Conservation (phyloP, 1,284 basidiomycete species). For the Entoloma clypeatum region DNA sequence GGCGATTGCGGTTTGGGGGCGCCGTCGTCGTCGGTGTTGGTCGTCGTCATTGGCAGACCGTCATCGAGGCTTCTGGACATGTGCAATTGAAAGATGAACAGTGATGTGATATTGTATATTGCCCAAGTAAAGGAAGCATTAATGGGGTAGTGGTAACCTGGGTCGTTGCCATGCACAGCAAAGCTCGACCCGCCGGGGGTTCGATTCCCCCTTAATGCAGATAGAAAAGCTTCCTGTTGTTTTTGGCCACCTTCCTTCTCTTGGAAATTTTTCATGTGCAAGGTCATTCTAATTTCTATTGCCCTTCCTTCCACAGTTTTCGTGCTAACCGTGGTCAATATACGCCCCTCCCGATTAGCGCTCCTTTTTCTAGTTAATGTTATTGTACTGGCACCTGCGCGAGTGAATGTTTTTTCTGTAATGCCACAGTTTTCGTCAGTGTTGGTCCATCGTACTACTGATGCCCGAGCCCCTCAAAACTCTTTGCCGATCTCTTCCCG, state of each 20-base stretch:
- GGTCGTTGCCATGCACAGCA: too few species aligned
- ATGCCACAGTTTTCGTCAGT: slow-evolving; percentile 1
- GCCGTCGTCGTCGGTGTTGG: too few species aligned
- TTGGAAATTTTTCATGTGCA: too few species aligned
- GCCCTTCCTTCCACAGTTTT: too few species aligned
- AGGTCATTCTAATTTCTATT: too few species aligned
- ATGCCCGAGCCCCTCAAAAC: slow-evolving; percentile 30
- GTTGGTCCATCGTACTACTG: slow-evolving; percentile 3
- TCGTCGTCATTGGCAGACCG: too few species aligned
- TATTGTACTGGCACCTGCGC: slow-evolving; percentile 48
- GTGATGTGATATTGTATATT: too few species aligned
- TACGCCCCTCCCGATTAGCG: slow-evolving; percentile 30
- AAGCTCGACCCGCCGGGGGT: slow-evolving; percentile 78
- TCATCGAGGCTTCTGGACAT: too few species aligned
- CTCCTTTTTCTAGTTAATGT: slow-evolving; percentile 43
- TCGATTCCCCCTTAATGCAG: slow-evolving; percentile 78
- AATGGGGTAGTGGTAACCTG: too few species aligned
- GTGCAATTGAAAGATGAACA: too few species aligned
- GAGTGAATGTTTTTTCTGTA: neutral
- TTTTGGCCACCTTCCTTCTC: neutral
- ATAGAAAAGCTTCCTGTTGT: neutral
- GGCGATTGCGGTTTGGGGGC: too few species aligned
- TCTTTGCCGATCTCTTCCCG: slow-evolving; percentile 56
- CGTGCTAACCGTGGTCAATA: neutral
- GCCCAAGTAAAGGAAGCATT: too few species aligned